A percentile compares a stretch with the other conserved stretches of the same genome.
These are phyloP conservation scores for Apiotrichum sp. DNA, from an alignment of 1,284 basidiomycete genomes.

Conservation along the genomic window DNA sequence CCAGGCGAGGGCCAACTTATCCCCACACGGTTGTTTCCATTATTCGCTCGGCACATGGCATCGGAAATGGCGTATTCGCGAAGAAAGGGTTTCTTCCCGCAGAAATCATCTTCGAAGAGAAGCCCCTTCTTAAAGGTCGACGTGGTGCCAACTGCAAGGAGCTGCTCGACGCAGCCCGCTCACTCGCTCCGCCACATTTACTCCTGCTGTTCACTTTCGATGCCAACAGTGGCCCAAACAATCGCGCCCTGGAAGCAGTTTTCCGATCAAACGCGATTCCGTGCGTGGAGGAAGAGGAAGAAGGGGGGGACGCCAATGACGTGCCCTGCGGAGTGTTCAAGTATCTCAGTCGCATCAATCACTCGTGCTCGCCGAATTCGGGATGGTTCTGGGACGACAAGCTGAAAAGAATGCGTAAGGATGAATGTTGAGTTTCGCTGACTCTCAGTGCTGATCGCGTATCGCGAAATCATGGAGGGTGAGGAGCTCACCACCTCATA, in stretches of 20 bases:
- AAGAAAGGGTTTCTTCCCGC: neutral
- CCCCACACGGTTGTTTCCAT: neutral
- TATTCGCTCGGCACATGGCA: neutral
- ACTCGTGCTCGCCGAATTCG: conserved; percentile 23
- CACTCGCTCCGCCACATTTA: neutral
- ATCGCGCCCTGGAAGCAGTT: neutral
- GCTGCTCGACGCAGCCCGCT: neutral
- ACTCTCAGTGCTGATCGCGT: conserved; percentile 12
- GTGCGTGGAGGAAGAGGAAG: neutral
- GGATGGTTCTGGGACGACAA: conserved; percentile 22
- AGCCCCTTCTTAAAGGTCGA: neutral
- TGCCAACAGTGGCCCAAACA: neutral
- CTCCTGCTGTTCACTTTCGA: neutral
- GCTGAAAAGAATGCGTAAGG: conserved; percentile 10
- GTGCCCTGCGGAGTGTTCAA: conserved; percentile 16
- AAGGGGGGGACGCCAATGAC: neutral
- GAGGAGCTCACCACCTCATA: conserved; percentile 18
- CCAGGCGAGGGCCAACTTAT: too few species aligned
- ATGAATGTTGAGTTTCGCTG: too few species aligned
- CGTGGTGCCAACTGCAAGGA: neutral
- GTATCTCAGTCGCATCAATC: conserved; percentile 20
- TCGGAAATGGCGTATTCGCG: neutral
- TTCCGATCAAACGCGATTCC: conserved; percentile 6
- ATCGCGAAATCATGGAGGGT: conserved; percentile 2
- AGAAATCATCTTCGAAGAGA: neutral